Evolutionary conservation across 495 filamentous ascomycete genomes (phyloP).

Genomic region (Aspergillus bridgeri): DNA sequence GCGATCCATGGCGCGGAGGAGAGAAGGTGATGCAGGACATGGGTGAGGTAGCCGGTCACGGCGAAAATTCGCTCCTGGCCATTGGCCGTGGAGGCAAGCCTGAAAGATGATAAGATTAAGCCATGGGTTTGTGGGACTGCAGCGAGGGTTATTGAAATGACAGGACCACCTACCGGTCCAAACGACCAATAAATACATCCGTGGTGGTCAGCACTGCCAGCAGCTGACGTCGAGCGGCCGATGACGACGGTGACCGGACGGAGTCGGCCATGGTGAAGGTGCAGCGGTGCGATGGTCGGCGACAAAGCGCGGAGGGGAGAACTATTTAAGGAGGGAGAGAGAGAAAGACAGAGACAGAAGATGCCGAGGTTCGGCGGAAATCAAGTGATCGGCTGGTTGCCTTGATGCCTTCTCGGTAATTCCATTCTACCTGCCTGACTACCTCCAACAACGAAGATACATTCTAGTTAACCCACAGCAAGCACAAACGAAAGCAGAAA

Average conservation of each 20-base stretch:
- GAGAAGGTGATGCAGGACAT: constrained; percentile 40
- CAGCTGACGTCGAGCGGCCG: constrained; percentile 24
- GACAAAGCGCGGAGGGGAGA: too few relatives aligned
- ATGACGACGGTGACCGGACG: constrained; percentile 11
- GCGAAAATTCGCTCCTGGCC: constrained; percentile 38
- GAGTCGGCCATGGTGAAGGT: constrained; percentile 9
- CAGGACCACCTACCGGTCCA: constrained; percentile 38
- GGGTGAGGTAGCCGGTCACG: constrained; percentile 37
- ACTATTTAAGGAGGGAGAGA: constrained; percentile 4
- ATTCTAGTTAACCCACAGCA: too few relatives aligned
- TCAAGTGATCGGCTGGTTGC: too few relatives aligned
- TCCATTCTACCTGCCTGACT: too few relatives aligned
- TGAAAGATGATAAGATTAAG: background rate
- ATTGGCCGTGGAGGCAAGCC: constrained; percentile 32
- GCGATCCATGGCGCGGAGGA: constrained; percentile 37
- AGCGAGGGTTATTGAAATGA: background rate
- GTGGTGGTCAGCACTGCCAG: constrained; percentile 30
- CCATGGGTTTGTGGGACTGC: background rate
- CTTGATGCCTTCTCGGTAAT: too few relatives aligned
- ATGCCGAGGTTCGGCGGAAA: too few relatives aligned
- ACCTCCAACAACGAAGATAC: too few relatives aligned
- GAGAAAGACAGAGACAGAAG: too few relatives aligned
- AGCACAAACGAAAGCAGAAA: too few relatives aligned
- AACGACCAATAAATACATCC: constrained; percentile 34
- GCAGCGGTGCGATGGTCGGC: too few relatives aligned